Evolutionary conservation across 805 yeast species (phyloP).

Genomic region (Candida tallmaniae): DNA sequence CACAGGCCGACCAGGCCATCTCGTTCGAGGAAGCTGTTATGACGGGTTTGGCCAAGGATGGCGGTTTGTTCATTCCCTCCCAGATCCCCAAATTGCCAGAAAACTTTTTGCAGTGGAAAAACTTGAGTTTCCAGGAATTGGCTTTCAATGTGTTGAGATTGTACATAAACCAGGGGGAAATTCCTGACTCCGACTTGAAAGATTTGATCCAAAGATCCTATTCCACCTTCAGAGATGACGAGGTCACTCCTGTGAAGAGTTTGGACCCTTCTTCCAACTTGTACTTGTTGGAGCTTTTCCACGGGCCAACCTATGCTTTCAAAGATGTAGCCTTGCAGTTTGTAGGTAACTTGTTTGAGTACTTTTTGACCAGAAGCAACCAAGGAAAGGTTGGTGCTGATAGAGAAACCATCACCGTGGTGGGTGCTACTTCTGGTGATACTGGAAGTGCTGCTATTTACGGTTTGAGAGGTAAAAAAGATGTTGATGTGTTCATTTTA

Average conservation of each 20-base stretch:
- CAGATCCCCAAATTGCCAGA: conserved; percentile 63
- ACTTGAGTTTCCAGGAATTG: conserved; percentile 74
- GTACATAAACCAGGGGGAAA: conserved; percentile 70
- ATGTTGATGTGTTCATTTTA: conserved; percentile 93
- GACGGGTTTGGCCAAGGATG: conserved; percentile 93
- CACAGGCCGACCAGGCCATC: conserved; percentile 44
- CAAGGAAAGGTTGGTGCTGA: conserved; percentile 44
- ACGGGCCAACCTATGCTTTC: conserved; percentile 99
- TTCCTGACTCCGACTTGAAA: conserved; percentile 64
- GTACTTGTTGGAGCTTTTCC: conserved; percentile 87
- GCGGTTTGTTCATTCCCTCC: conserved; percentile 91
- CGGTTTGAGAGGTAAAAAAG: conserved; percentile 94
- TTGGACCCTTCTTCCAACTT: conserved; percentile 51
- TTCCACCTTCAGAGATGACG: conserved; percentile 81
- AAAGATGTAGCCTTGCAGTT: conserved; percentile 98
- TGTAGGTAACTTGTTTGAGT: conserved; percentile 95
- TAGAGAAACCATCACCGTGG: conserved; percentile 85
- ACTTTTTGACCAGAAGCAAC: conserved; percentile 76
- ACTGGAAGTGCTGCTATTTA: conserved; percentile 99
- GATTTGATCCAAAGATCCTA: conserved; percentile 66
- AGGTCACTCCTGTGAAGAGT: conserved; percentile 82
- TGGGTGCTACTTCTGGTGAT: conserved; percentile 99
- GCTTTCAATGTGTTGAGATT: conserved; percentile 83
- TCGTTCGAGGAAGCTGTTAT: conserved; percentile 80
- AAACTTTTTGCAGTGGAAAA: conserved; percentile 65